Percentiles rank a stretch among this genome's conserved stretches.
Evolutionary conservation across 164 flowering plant genomes (phyloP).

Genomic region (Vitis vinifera): DNA sequence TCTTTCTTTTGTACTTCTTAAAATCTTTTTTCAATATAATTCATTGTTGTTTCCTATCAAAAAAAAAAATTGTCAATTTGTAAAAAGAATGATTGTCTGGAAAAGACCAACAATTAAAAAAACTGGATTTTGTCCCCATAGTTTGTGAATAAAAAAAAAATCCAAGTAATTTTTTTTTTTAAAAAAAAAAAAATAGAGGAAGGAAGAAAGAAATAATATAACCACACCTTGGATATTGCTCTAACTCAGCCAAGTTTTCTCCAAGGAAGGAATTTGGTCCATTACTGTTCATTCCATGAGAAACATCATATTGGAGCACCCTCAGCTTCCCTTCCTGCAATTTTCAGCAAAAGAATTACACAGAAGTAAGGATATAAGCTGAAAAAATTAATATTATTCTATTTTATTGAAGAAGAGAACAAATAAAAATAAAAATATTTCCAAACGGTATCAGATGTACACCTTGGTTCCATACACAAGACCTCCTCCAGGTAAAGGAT

Average conservation of each 20-base stretch:
- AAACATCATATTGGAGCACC: slow-evolving; percentile 21
- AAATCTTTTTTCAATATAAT: no score
- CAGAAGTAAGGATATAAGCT: neutral
- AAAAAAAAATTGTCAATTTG: no score
- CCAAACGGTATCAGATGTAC: neutral
- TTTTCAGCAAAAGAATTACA: neutral
- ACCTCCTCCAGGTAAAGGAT: slow-evolving; percentile 91
- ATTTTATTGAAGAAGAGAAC: neutral
- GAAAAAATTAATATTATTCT: no score
- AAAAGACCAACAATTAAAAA: no score
- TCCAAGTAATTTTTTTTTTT: no score
- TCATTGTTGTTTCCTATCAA: no score
- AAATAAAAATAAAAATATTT: neutral
- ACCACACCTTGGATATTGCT: slow-evolving; percentile 7
- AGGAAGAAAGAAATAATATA: neutral
- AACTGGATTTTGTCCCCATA: no score
- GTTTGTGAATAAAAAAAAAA: no score
- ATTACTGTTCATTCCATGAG: slow-evolving; percentile 3
- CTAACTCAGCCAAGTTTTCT: slow-evolving; percentile 22
- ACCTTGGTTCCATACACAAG: slow-evolving; percentile 99
- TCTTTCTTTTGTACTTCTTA: no score
- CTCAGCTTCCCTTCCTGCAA: slow-evolving; percentile 35
- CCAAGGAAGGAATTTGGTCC: slow-evolving; percentile 10
- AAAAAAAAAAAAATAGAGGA: neutral
- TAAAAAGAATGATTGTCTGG: no score